Base-by-base conservation (phyloP, 768 basidiomycete genomes). In the Suillus cothurnatus region DNA sequence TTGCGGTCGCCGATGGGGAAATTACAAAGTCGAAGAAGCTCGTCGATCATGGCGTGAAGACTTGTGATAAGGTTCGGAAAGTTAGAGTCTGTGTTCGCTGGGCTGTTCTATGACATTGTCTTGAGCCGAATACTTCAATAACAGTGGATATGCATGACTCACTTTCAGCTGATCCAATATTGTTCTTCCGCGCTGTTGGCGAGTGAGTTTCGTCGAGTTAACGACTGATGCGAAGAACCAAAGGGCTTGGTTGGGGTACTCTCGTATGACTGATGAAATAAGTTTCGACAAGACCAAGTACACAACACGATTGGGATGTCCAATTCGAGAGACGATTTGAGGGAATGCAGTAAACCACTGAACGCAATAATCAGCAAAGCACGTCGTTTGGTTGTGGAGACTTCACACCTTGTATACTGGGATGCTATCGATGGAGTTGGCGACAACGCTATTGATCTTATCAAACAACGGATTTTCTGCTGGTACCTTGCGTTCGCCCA, bases 261-360 rank as follows among this genome's bases (percentile, higher is more conserved):
- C 85, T 62, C 81, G 78, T n/a, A 99, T 82, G 34, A 99, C 92
- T 21, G 74, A 79, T 19, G 80, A 76, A 62, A 99, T 94, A 39
- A 99, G 84, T 56, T 74, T 77, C 3, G 84, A 81, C 26, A 99
- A 78, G 4, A 88, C 76, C 0, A 73, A 76, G 72, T 85, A 89
- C 4, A 94, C 89, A 1, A 80, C 81, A 14, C 76, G 68, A 70
- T 92, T 90, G 5, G 75, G 78, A 68, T 97, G 93, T 15, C 90
- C 91, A 38, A 99, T 90, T 9, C 97, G 88, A 17, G 97, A 99
- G 17, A 96, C 94, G 61, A 99, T 93, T 81, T 99, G 97, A 4
- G 96, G 95, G 68, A 98, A 96, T 1, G 95, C 96, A 0, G 92
- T 95, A 69, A 88, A 92, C 95, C 97, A 99, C 95, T 99, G 56